Conservation (phyloP, 805 yeast species). For the Brettanomyces anomalus region DNA sequence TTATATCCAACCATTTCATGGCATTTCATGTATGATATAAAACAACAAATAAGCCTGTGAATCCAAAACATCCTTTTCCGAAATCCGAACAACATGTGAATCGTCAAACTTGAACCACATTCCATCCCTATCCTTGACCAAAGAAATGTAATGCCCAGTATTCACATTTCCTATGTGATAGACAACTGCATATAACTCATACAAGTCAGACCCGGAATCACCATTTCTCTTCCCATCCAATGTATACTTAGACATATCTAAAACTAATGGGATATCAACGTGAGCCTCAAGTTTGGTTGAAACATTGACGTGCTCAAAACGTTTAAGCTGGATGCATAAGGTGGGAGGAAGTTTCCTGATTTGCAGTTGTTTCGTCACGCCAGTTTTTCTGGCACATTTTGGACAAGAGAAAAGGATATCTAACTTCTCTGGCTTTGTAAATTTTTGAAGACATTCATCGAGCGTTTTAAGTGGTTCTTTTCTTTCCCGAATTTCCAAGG, state of each 20-base stretch:
- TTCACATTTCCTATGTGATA: conserved; percentile 89
- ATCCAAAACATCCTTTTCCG: conserved; percentile 54
- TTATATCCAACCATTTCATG: conserved; percentile 7
- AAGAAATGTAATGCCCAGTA: conserved; percentile 89
- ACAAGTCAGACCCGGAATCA: conserved; percentile 28
- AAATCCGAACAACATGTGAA: conserved; percentile 61
- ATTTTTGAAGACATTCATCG: conserved; percentile 61
- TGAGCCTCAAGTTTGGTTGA: conserved; percentile 69
- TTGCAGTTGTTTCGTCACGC: conserved; percentile 64
- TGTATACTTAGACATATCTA: conserved; percentile 61
- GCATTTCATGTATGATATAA: conserved; percentile 43
- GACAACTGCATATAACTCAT: conserved; percentile 80
- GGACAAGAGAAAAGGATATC: conserved; percentile 69
- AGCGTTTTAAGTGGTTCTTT: conserved; percentile 27
- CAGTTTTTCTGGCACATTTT: conserved; percentile 50
- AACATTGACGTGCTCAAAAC: conserved; percentile 52
- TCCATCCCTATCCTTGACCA: conserved; percentile 62
- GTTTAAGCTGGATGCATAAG: conserved; percentile 73
- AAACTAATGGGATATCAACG: conserved; percentile 60
- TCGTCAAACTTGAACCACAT: conserved; percentile 93
- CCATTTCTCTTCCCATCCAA: conserved; percentile 6
- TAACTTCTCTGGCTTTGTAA: conserved; percentile 68
- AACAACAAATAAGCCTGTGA: conserved; percentile 77
- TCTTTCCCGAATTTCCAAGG: conserved; percentile 57
- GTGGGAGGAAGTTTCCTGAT: conserved; percentile 68